Evolutionary conservation across 2,329 filamentous ascomycete species (phyloP).

Genomic region (Colletotrichum tropicicola): DNA sequence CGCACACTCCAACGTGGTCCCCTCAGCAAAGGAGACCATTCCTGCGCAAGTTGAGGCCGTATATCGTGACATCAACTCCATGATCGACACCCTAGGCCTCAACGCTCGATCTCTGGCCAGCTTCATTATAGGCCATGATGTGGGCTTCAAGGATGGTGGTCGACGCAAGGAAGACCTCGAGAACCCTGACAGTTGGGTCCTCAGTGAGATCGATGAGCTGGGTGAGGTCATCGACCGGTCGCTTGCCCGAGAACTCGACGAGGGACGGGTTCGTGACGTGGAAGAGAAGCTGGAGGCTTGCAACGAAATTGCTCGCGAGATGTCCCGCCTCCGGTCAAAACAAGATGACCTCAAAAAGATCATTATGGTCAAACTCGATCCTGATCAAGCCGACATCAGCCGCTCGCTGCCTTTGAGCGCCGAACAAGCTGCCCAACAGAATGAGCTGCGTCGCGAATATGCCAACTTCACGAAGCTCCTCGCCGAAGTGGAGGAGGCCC

Average conservation of each 20-base stretch:
- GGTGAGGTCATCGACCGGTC: constrained; percentile 69
- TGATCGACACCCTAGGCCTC: constrained; percentile 92
- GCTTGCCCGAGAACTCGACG: constrained; percentile 71
- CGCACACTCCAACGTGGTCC: constrained; percentile 64
- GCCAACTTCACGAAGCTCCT: constrained; percentile 78
- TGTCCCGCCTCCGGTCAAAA: constrained; percentile 76
- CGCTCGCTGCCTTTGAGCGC: constrained; percentile 80
- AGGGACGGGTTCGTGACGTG: constrained; percentile 74
- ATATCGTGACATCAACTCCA: constrained; percentile 87
- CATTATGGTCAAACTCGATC: constrained; percentile 75
- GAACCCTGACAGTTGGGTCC: constrained; percentile 72
- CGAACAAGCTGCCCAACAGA: constrained; percentile 85
- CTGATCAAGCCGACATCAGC: constrained; percentile 70
- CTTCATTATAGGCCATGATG: constrained; percentile 74
- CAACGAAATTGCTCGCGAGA: constrained; percentile 73
- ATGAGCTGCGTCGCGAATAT: constrained; percentile 81
- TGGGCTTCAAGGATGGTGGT: constrained; percentile 59
- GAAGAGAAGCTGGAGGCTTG: constrained; percentile 75
- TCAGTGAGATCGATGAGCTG: constrained; percentile 80
- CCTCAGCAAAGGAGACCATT: constrained; percentile 64
- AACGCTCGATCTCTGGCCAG: constrained; percentile 76
- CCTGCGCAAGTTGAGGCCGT: constrained; percentile 72
- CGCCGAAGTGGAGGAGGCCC: constrained; percentile 79
- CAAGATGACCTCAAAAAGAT: constrained; percentile 81
- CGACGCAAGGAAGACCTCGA: constrained; percentile 76